Evolutionary conservation across 1,139 yeast species (phyloP).

Genomic region (Sugiyamaella pinicola): DNA sequence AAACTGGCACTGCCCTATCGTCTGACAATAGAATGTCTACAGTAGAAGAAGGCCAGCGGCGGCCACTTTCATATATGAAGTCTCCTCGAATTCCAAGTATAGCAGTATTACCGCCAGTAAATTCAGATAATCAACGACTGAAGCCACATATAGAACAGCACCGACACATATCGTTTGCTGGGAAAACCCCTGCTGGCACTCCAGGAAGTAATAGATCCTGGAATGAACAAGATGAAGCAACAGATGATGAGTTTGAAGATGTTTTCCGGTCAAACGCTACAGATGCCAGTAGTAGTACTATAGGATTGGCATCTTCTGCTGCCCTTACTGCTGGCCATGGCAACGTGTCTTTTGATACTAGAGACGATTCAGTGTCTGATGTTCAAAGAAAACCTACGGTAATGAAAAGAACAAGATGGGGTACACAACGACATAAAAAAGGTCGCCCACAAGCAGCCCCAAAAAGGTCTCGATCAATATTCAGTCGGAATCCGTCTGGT

Average conservation of each 20-base stretch:
- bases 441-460: constrained; percentile 58
- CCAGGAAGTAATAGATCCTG: constrained; percentile 5
- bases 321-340: constrained; percentile 4
- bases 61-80: constrained; percentile 3
- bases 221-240: constrained; percentile 9
- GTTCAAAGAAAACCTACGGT: constrained; percentile 35
- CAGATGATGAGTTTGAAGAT: constrained; percentile 15
- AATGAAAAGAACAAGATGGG: constrained; percentile 85
- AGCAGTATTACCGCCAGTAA: constrained; percentile 10
- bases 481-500: constrained; percentile 26
- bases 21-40: constrained; percentile 9
- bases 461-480: constrained; percentile 36
- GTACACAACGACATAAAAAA: constrained; percentile 76
- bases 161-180: constrained; percentile 22
- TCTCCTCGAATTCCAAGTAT: constrained; percentile 9
- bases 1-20: background rate
- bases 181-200: constrained; percentile 1
- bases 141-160: constrained; percentile 4
- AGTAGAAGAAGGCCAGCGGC: constrained; percentile 2
- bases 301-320: constrained; percentile 7
- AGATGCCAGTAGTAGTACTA: constrained; percentile 2
- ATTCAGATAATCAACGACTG: background rate
- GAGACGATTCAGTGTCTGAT: background rate
- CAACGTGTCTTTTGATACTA: constrained; percentile 3
- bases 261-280: constrained; percentile 3